phyloP scores from a whole-genome alignment of 192 early-diverging fungal genomes.

The Coemansia sp. region DNA sequence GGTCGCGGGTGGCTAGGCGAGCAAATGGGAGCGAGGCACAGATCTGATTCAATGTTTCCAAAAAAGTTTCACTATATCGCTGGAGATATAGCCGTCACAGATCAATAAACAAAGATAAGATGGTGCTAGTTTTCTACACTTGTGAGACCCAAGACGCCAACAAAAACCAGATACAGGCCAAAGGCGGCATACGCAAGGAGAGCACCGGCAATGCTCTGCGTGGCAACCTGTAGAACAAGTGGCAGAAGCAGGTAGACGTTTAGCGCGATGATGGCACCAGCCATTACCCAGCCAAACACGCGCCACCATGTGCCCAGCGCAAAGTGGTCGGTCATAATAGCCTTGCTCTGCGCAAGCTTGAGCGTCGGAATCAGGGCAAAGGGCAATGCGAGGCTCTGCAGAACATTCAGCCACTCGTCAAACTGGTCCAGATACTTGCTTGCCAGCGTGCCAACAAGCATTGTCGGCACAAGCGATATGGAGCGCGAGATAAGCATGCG shows the following conservation, averaged over 20 bases:
- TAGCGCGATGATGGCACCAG: conserved; percentile 57
- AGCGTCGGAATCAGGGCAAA: conserved; percentile 66
- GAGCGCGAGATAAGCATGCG: conserved; percentile 63
- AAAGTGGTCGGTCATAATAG: conserved; percentile 57
- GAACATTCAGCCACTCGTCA: conserved; percentile 68
- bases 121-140: background rate
- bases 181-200: conserved; percentile 20
- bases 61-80: background rate
- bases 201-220: conserved; percentile 12
- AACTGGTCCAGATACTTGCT: conserved; percentile 62
- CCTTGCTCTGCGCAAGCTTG: conserved; percentile 57
- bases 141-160: conserved; percentile 14
- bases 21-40: too few species aligned
- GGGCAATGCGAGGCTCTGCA: conserved; percentile 69
- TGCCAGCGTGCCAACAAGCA: conserved; percentile 64
- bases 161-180: conserved; percentile 28
- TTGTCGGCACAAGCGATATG: conserved; percentile 65
- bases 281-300: conserved; percentile 52
- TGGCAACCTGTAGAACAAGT: conserved; percentile 27
- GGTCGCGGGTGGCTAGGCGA: too few species aligned
- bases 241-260: conserved; percentile 59
- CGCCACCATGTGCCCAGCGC: conserved; percentile 26
- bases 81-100: background rate
- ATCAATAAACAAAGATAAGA: background rate
- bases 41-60: too few species aligned